Evolutionary conservation across 2,329 filamentous ascomycete genomes (phyloP).

Genomic region (Raffaelea albimanens): DNA sequence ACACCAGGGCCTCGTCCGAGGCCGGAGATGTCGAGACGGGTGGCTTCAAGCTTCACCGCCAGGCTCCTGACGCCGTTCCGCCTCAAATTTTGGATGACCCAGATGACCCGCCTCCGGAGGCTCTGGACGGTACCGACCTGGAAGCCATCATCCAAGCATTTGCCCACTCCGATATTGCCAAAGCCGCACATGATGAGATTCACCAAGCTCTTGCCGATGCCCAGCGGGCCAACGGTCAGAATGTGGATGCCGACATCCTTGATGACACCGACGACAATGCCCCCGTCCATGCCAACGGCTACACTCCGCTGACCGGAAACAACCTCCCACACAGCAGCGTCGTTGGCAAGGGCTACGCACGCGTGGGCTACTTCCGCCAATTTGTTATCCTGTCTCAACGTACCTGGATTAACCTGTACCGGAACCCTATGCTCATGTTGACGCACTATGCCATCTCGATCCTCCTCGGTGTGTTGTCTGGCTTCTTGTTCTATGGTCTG

Average conservation of each 20-base stretch:
- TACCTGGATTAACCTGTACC: slow-evolving; percentile 95
- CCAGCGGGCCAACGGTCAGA: slow-evolving; percentile 55
- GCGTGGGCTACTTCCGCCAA: slow-evolving; percentile 70
- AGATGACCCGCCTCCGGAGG: slow-evolving; percentile 51
- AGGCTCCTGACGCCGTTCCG: slow-evolving; percentile 32
- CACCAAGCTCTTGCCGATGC: slow-evolving; percentile 56
- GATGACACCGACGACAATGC: neutral
- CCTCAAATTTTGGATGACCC: slow-evolving; percentile 61
- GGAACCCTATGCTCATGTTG: slow-evolving; percentile 96
- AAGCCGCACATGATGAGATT: slow-evolving; percentile 69
- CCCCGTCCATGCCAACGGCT: slow-evolving; percentile 9
- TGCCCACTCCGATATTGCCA: slow-evolving; percentile 66
- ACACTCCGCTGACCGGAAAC: slow-evolving; percentile 25
- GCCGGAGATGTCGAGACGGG: slow-evolving; percentile 43
- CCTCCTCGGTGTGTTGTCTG: slow-evolving; percentile 83
- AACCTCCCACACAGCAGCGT: slow-evolving; percentile 44
- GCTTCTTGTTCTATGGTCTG: slow-evolving; percentile 91
- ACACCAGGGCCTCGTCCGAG: slow-evolving; percentile 55
- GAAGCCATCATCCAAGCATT: slow-evolving; percentile 74
- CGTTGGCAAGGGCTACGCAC: slow-evolving; percentile 71
- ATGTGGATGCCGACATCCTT: slow-evolving; percentile 25
- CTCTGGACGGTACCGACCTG: slow-evolving; percentile 62
- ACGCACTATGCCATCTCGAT: slow-evolving; percentile 98
- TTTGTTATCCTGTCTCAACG: slow-evolving; percentile 82
- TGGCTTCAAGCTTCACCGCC: slow-evolving; percentile 40